Percentiles rank a stretch among this genome's conserved stretches.
These are phyloP conservation scores for Tubosaeta sp. DNA, from an alignment of 768 basidiomycete species.

Conservation along the genomic window DNA sequence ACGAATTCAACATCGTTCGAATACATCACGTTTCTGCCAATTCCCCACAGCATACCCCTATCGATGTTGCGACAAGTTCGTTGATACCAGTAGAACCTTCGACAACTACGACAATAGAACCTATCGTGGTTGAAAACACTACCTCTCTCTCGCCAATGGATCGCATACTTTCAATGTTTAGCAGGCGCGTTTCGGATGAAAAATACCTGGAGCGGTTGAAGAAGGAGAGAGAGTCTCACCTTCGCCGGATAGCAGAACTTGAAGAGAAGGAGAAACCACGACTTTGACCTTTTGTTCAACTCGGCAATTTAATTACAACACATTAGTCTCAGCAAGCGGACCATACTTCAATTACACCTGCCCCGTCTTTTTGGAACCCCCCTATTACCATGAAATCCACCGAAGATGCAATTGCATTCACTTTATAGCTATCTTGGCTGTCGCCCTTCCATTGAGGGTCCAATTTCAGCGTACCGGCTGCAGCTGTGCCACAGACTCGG, in stretches of 20 bases:
- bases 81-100: not conserved
- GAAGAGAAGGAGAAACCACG: conserved; percentile 34
- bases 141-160: conserved; percentile 27
- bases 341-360: conserved; percentile 66
- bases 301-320: not conserved
- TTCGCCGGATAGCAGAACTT: conserved; percentile 56
- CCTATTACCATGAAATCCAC: conserved; percentile 53
- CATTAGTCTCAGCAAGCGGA: conserved; percentile 11
- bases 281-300: not conserved
- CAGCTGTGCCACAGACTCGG: conserved; percentile 38
- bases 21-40: conserved; percentile 50
- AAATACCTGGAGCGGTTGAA: conserved; percentile 63
- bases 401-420: conserved; percentile 56
- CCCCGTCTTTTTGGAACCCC: conserved; percentile 54
- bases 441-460: conserved; percentile 45
- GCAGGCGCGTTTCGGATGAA: conserved; percentile 59
- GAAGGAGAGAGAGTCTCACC: conserved; percentile 49
- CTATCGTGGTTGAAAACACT: conserved; percentile 10
- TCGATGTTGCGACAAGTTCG: not conserved
- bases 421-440: conserved; percentile 48
- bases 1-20: conserved; percentile 60
- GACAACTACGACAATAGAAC: conserved; percentile 5
- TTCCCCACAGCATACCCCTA: not conserved
- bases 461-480: conserved; percentile 36
- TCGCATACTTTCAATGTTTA: conserved; percentile 32